A percentile compares a stretch with the other conserved stretches of the same genome.
phyloP scores from a whole-genome alignment of 257 asterid species.

The Fraxinus americana region DNA sequence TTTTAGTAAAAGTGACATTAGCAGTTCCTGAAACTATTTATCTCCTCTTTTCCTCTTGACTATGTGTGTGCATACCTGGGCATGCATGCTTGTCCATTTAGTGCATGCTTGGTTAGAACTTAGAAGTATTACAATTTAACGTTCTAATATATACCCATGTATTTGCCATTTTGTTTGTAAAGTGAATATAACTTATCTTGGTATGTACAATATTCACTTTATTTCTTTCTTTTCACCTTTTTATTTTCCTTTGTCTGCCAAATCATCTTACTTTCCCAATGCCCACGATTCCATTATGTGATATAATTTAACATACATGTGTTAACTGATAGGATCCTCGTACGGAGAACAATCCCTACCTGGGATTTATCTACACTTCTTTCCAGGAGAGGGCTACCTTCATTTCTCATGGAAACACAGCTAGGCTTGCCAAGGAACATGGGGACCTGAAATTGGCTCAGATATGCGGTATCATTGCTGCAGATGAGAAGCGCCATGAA shows the following conservation, averaged over 20 bases:
- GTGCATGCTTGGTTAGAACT: not conserved
- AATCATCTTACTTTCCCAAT: not conserved
- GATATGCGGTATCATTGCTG: slow-evolving; percentile 72
- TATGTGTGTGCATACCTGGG: not conserved
- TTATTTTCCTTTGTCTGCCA: not conserved
- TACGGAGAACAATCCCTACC: slow-evolving; percentile 82
- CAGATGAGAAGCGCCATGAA: slow-evolving; percentile 84
- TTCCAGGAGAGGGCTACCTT: slow-evolving; percentile 84
- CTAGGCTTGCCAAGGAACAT: slow-evolving; percentile 68
- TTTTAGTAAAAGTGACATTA: not conserved
- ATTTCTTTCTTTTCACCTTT: not conserved
- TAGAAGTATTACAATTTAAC: not conserved
- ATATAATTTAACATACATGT: not conserved
- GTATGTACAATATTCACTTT: not conserved
- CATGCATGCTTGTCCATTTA: not conserved
- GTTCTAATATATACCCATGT: not conserved
- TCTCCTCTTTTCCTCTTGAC: not conserved
- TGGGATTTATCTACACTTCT: slow-evolving; percentile 79
- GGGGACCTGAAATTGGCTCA: slow-evolving; percentile 77
- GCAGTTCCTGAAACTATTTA: not conserved
- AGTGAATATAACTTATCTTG: not conserved
- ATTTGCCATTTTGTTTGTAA: not conserved
- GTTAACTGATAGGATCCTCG: slow-evolving; percentile 59
- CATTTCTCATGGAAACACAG: slow-evolving; percentile 81
- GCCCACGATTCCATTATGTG: not conserved